Evolutionary conservation across 306 rosid genomes (phyloP).

Genomic region (Rosa persica): DNA sequence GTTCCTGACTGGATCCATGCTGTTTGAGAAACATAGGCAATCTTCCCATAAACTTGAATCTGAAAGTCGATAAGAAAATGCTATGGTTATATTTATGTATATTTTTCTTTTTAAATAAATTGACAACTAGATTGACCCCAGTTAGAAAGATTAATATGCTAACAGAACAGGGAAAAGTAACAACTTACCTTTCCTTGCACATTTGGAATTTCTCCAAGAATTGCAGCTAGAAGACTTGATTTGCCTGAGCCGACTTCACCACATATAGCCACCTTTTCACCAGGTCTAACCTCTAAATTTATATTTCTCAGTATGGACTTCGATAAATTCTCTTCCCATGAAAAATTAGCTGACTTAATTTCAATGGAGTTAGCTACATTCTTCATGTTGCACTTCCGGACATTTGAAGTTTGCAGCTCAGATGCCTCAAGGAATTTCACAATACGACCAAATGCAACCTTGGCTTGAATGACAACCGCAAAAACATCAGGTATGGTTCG

Average conservation of each 20-base stretch:
- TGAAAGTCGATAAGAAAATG: slow-evolving; percentile 32
- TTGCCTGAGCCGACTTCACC: slow-evolving; percentile 96
- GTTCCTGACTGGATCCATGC: slow-evolving; percentile 96
- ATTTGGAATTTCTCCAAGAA: slow-evolving; percentile 79
- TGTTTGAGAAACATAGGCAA: slow-evolving; percentile 90
- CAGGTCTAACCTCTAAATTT: slow-evolving; percentile 51
- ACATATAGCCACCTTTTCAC: slow-evolving; percentile 82
- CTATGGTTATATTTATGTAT: not conserved
- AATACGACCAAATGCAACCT: slow-evolving; percentile 68
- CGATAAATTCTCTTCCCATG: slow-evolving; percentile 64
- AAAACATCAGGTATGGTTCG: slow-evolving; percentile 67
- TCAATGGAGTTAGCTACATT: slow-evolving; percentile 37
- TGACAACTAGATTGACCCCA: not conserved
- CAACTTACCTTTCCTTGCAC: slow-evolving; percentile 58
- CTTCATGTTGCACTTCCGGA: slow-evolving; percentile 23
- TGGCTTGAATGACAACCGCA: slow-evolving; percentile 78
- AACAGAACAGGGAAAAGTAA: not conserved
- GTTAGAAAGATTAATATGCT: not conserved
- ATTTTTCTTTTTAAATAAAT: not conserved
- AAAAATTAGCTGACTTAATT: slow-evolving; percentile 59
- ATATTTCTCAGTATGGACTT: slow-evolving; percentile 61
- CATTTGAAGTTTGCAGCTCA: slow-evolving; percentile 52
- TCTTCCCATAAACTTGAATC: slow-evolving; percentile 69
- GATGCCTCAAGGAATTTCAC: slow-evolving; percentile 70
- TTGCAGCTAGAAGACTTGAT: slow-evolving; percentile 74